Evolutionary conservation across 2,329 filamentous ascomycete species (phyloP), one percentile per base, ranked within the genome.

Genomic region (Lasiodiplodia theobromae): DNA sequence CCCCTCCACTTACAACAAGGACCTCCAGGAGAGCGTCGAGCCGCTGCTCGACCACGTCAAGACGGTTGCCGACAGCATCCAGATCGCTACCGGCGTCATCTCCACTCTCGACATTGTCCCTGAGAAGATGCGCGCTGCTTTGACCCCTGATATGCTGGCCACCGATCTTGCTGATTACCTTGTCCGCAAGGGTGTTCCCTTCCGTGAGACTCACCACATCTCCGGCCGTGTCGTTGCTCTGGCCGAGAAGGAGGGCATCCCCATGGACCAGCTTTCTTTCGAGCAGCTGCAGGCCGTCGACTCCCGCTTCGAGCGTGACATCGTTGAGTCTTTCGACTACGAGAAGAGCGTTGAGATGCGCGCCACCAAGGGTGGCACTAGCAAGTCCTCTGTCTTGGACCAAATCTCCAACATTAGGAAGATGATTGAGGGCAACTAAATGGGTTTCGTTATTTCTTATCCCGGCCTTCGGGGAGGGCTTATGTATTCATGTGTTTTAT

Each of bases 1-100:
- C 34, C 92, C 92, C 2, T 91, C 87, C 53, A 93, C 91, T 3
- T 96, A 96, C 84, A 95, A 96, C 84, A 97, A 96, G 82, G 93
- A 97, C 79, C 81, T 96, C n/a, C 93, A 97, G 81, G 93, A 97
- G 82, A 91, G 88, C 69, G 90, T 92, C 70, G 91, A 96, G 84
- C 91, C 91, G n/a, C 88, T 97, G 82, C 87, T 97, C 60, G 92
- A 96, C 79, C 88, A 90, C 77, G 87, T 94, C 80, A 92, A 94
- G 86, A 95, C 92, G 6, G 86, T 96, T 70, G 87, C 86, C 68
- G 91, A 96, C 83, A 93, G 91, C 76, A 86, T 96, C 67, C 89
- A 91, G 79, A 97, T 97, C 73, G 92, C 92, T 34, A 92, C 91
- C 28, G 92, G 94, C 67, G 91, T 96, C 5, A 84, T 97, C 4